Base-by-base conservation (phyloP, 179 eudicot species). In the Actinidia chinensis region DNA sequence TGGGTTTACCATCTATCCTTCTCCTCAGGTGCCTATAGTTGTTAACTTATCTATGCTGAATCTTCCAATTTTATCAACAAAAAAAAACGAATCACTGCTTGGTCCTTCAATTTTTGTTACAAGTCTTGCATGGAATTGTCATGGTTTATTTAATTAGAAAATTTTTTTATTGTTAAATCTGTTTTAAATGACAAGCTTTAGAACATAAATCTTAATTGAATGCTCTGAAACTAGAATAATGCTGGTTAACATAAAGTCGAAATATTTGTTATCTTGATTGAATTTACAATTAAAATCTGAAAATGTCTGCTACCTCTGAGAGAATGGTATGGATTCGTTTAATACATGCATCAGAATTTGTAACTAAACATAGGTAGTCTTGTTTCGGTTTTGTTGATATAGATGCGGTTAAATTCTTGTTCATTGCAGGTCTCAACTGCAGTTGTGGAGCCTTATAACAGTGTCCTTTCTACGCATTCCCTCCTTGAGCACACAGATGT, bases 1-100 rank as follows among this genome's bases (percentile, higher is more conserved):
- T n/a, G 95, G 97, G 7, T 92, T 92, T 77, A 91, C 93, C 78
- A 89, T 91, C n/a, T 92, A 87, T 72, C 95, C 97, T 71, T 92
- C 97, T 48, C 97, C 95, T 40, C 95, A 92, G 90, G 95, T 89
- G 46, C 83, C 28, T 56, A 52, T 13, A 28, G 28, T 65, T 71
- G 40, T 73, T 54, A 33, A 14, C 44, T 50, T 9, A 52, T 73
- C 3, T 17, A 52, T 63, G 14, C 4, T 36, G 40, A 3, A 1
- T 36, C 40, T 36, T 36, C 40, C 40, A 36, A 36, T 36, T 36
- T 36, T 36, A 36, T 36, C 40, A 36, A 36, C 3, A 36, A 36
- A 1, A 36, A 1, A 36, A 36, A 36, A 36, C 1, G 40, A 36
- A 36, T 36, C 40, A 2, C 40, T 36, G 40, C 40, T 36, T 36